A percentile compares a stretch with the other conserved stretches of the same genome.
Conservation (phyloP, 2,329 filamentous ascomycete species). For the Trichophyton verrucosum region DNA sequence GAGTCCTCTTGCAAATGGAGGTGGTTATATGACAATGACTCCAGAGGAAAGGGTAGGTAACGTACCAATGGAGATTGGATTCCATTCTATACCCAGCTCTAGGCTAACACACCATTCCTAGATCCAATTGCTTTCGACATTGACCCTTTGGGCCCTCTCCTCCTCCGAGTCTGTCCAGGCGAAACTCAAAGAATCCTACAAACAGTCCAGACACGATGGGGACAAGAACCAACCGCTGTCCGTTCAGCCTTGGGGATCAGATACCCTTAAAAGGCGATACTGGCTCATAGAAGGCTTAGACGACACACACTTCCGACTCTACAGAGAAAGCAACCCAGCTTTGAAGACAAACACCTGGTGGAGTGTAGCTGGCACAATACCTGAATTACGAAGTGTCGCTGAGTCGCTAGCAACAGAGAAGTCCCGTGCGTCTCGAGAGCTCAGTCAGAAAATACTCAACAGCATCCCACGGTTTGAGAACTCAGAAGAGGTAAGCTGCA, state of each 20-base stretch:
- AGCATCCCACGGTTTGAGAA: conserved; percentile 85
- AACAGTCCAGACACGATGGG: conserved; percentile 67
- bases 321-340: conserved; percentile 75
- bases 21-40: conserved; percentile 69
- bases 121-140: conserved; percentile 69
- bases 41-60: conserved; percentile 61
- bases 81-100: not conserved
- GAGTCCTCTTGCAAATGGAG: conserved; percentile 70
- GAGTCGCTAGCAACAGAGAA: conserved; percentile 70
- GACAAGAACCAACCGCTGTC: conserved; percentile 75
- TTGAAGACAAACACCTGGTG: conserved; percentile 73
- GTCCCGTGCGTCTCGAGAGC: conserved; percentile 63
- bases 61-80: not conserved
- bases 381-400: conserved; percentile 64
- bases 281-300: conserved; percentile 89
- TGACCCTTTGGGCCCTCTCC: conserved; percentile 78
- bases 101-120: conserved; percentile 27
- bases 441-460: conserved; percentile 63
- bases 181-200: conserved; percentile 78
- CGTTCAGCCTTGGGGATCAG: conserved; percentile 79
- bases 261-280: conserved; percentile 84
- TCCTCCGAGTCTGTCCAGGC: conserved; percentile 73
- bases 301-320: conserved; percentile 86
- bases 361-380: conserved; percentile 81
- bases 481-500: conserved; percentile 64